A percentile compares a stretch with the other conserved stretches of the same genome.
These are phyloP conservation scores for Alternaria brassicicola DNA, from an alignment of 2,329 filamentous ascomycete genomes.

Conservation along the genomic window DNA sequence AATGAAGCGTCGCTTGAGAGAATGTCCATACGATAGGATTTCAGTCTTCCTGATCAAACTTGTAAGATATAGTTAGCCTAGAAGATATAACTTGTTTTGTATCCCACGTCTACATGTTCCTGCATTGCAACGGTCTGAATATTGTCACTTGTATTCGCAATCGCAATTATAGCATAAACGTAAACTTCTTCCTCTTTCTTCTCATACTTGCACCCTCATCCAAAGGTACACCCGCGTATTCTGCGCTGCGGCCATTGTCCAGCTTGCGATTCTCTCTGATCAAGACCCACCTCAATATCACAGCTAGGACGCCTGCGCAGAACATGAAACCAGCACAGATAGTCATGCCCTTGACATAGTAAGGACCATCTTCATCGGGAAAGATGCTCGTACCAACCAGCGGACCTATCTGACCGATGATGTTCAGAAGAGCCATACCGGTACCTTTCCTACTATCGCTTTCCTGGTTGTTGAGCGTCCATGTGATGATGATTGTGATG, in stretches of 20 bases:
- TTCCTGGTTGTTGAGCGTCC: constrained; percentile 86
- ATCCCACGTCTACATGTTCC: not conserved
- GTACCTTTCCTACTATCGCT: constrained; percentile 72
- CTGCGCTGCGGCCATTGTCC: constrained; percentile 10
- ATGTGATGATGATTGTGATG: constrained; percentile 83
- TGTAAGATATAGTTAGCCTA: not conserved
- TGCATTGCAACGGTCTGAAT: not conserved
- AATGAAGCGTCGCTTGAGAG: not conserved
- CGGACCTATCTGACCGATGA: constrained; percentile 81
- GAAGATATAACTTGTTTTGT: not conserved
- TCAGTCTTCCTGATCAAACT: not conserved
- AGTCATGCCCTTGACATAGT: constrained; percentile 57
- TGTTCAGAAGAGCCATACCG: constrained; percentile 79
- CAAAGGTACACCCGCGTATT: constrained; percentile 38
- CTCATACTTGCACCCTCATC: constrained; percentile 27
- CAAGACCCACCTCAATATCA: constrained; percentile 51
- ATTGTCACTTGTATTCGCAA: not conserved
- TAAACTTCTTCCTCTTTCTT: constrained; percentile 27
- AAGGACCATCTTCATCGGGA: constrained; percentile 57
- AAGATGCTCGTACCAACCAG: constrained; percentile 62
- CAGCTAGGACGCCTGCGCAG: constrained; percentile 52
- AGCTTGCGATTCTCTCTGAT: constrained; percentile 34
- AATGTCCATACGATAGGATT: not conserved
- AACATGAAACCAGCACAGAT: constrained; percentile 60
- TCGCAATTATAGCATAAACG: constrained; percentile 36